A percentile compares a stretch with the other conserved stretches of the same genome.
Conservation (phyloP, 768 basidiomycete genomes). For the Suillus alpinus region DNA sequence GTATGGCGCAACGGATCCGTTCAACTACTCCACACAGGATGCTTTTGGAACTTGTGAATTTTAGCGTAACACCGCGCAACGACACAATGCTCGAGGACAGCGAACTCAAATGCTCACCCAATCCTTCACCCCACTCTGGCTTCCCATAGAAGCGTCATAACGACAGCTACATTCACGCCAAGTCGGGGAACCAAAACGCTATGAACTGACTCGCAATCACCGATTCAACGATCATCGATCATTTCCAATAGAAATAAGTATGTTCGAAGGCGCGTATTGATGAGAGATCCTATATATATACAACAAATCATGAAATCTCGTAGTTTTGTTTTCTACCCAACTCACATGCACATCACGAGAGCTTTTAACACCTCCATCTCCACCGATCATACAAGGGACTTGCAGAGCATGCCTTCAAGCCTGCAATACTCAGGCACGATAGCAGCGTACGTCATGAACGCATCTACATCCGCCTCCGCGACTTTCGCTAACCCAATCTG, state of each 20-base stretch:
- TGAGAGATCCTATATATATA: slow-evolving; percentile 12
- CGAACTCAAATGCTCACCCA: too few species aligned
- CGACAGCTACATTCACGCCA: too few species aligned
- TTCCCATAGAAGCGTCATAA: neutral
- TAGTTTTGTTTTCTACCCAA: slow-evolving; percentile 9
- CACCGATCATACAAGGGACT: slow-evolving; percentile 43
- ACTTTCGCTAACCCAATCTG: slow-evolving; percentile 79
- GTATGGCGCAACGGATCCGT: too few species aligned
- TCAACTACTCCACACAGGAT: too few species aligned
- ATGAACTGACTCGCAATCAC: neutral
- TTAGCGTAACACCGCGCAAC: too few species aligned
- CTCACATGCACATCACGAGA: slow-evolving; percentile 4
- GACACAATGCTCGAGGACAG: too few species aligned
- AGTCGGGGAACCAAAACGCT: neutral
- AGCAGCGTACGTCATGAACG: slow-evolving; percentile 82
- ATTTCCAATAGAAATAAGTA: neutral
- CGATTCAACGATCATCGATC: neutral
- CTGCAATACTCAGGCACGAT: slow-evolving; percentile 83
- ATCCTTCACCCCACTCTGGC: too few species aligned
- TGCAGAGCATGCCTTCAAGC: slow-evolving; percentile 75
- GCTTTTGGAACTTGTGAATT: too few species aligned
- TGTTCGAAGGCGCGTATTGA: neutral
- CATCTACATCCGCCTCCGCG: slow-evolving; percentile 80
- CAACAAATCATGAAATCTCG: slow-evolving; percentile 5
- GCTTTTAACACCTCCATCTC: neutral